Evolutionary conservation across 108 stramenopile genomes (phyloP).

Genomic region (Stephanodiscus minutulus): DNA sequence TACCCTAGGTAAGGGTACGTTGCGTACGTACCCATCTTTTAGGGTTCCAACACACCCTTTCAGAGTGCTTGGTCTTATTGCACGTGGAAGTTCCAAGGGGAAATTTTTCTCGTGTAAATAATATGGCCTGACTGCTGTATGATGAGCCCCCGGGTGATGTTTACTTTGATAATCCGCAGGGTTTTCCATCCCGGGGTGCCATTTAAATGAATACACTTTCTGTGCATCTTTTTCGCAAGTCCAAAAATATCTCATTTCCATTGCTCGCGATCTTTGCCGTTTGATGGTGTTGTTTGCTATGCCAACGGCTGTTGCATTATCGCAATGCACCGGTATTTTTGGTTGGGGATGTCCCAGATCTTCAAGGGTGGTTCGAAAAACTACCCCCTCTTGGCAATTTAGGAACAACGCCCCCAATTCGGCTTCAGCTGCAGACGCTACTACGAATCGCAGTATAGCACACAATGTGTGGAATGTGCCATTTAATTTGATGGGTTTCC

Average conservation of each 20-base stretch:
- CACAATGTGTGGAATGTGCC: no score
- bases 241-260: slow-evolving; percentile 1
- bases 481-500: no score
- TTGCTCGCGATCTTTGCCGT: background rate
- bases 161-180: background rate
- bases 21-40: no score
- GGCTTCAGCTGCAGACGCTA: no score
- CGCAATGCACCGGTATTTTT: background rate
- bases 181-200: background rate
- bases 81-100: background rate
- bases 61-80: background rate
- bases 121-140: background rate
- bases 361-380: no score
- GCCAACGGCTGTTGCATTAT: background rate
- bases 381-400: no score
- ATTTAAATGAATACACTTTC: background rate
- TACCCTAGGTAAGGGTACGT: no score
- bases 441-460: no score
- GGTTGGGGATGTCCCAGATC: no score
- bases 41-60: no score
- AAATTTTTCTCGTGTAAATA: background rate
- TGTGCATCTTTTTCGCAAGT: background rate
- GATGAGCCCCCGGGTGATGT: background rate
- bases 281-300: background rate
- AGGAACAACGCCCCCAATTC: no score